A percentile compares a stretch with the other conserved stretches of the same genome.
Conservation (phyloP, 192 early-diverging fungal species). For the Linnemannia elongata region DNA sequence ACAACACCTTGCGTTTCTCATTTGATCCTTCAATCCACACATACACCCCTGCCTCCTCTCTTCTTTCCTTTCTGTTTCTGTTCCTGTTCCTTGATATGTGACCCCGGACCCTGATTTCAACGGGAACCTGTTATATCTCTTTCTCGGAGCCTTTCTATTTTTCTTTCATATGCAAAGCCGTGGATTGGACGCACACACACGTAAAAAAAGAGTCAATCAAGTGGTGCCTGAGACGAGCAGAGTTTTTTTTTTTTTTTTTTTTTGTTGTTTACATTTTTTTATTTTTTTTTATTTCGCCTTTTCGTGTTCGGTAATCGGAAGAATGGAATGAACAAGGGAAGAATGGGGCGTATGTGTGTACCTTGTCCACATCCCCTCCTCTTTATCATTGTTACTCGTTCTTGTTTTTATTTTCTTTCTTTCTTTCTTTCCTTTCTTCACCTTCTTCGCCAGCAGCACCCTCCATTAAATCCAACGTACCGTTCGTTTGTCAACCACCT, state of each 20-base stretch:
- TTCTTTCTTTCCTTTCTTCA: background rate
- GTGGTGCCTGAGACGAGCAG: background rate
- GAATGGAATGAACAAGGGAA: background rate
- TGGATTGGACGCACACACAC: background rate
- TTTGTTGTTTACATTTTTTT: background rate
- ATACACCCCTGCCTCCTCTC: background rate
- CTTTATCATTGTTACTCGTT: background rate
- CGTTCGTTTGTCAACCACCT: too few species aligned
- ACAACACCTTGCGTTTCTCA: too few species aligned
- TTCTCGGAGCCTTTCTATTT: background rate
- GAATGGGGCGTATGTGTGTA: too few species aligned
- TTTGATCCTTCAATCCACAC: background rate
- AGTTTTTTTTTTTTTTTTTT: constrained; percentile 1
- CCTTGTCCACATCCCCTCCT: background rate
- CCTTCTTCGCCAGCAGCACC: background rate
- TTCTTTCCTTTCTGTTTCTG: background rate
- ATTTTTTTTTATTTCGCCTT: background rate
- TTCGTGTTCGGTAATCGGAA: background rate
- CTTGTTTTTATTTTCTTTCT: background rate
- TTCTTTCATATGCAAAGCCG: background rate
- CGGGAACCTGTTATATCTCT: background rate
- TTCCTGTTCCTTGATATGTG: constrained; percentile 1
- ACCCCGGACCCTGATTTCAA: background rate
- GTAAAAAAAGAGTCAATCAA: background rate
- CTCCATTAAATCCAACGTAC: too few species aligned